Base-by-base conservation (phyloP, 805 yeast species). In the Millerago galiae region DNA sequence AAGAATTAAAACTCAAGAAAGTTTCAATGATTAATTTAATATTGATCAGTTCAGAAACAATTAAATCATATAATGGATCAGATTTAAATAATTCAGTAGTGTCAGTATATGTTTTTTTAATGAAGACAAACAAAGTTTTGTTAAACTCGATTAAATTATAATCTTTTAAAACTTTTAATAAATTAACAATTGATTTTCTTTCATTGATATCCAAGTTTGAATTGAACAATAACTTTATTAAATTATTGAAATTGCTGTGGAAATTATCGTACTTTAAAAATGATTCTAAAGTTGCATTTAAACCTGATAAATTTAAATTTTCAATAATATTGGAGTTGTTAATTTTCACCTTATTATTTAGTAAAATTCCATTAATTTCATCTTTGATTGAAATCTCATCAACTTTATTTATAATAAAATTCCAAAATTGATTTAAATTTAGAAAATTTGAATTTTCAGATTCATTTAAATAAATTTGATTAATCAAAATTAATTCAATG, bases 31-130 rank as follows among this genome's bases (percentile, higher is more conserved):
- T 49, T 2, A 60, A 48, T 13, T 62, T 54, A 4, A 74, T 37
- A 3, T 55, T 49, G 3, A 69, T 47, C 33, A 72, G 58, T 15
- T 64, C 69, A 40, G 67, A 62, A 11, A 64, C 43, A 1, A 72
- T 51, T 34, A 73, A 44, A 25, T 59, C 64, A n/a, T 63, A 43
- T 7, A 71, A 48, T 11, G 72, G 56, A 32, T 60, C 68, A 35
- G 62, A 48, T 41, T 67, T 62, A 18, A 59, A 47, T 3, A 64
- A 60, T 42, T 63, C 67, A 34, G 66, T 67, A 5, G 48, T 40
- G 24, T 48, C 48, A 39, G 38, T 45, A 46, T 38, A 58, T 17
- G 55, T 55, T 52, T 46, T 61, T 50, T 50, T 62, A 44, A 53
- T 55, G 49, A 37, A 59, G 27, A 50, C 56, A 42, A 55, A 53